phyloP scores from a whole-genome alignment of 73 alveolate species.

The Tetrahymena thermophila region DNA sequence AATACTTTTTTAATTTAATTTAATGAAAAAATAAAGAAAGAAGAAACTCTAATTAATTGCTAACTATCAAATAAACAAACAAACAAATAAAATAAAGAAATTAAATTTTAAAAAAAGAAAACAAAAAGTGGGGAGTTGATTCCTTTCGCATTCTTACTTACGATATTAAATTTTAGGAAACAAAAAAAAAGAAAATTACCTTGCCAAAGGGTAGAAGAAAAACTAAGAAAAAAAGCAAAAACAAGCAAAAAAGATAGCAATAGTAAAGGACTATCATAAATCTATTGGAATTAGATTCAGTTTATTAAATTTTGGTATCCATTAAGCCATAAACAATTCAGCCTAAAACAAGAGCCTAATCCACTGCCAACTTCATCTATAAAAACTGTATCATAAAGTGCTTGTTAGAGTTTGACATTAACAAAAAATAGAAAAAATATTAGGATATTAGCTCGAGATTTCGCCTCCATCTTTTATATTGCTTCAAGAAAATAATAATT shows the following conservation, averaged over 20 bases:
- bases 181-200: not conserved
- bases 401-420: not conserved
- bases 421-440: not conserved
- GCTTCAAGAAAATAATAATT: not conserved
- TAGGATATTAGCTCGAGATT: not conserved
- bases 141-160: not conserved
- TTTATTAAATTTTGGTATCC: not conserved
- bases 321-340: not conserved
- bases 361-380: not conserved
- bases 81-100: not conserved
- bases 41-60: not conserved
- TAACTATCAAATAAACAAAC: not conserved
- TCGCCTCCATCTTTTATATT: not conserved
- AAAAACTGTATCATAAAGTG: not conserved
- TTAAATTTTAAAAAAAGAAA: not conserved
- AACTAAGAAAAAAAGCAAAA: not conserved
- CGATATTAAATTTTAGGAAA: not conserved
- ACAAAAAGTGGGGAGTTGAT: not conserved
- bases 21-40: not conserved
- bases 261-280: not conserved
- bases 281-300: not conserved
- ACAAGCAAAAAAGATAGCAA: not conserved
- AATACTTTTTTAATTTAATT: not conserved
- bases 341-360: not conserved
- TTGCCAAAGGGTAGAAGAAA: not conserved